Evolutionary conservation across 352 stramenopile species (phyloP).

Genomic region (Nothophytophthora sp.): DNA sequence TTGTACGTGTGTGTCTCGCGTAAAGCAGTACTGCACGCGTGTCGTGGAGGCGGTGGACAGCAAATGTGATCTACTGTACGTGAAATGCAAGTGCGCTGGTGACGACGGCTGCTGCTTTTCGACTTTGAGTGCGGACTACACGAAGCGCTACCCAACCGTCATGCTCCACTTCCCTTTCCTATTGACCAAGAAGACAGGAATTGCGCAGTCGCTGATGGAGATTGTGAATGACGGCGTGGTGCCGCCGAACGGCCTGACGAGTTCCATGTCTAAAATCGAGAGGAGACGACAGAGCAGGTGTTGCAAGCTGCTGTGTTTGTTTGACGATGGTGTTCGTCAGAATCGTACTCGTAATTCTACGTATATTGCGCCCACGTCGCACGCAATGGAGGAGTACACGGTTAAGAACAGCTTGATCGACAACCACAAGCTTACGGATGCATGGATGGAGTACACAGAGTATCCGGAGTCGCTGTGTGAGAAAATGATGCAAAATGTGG

Average conservation of each 20-base stretch:
- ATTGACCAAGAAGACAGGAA: not conserved
- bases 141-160: not conserved
- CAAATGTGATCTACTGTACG: slow-evolving; percentile 9
- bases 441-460: not conserved
- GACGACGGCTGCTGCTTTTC: not conserved
- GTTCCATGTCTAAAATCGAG: not conserved
- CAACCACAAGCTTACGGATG: no score
- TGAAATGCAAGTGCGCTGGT: slow-evolving; percentile 2
- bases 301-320: not conserved
- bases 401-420: not conserved
- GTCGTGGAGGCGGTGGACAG: not conserved
- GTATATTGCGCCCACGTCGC: not conserved
- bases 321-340: not conserved
- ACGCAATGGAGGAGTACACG: not conserved
- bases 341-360: not conserved
- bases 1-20: not conserved
- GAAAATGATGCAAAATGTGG: not conserved
- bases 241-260: slow-evolving; percentile 1
- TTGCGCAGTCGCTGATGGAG: not conserved
- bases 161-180: not conserved
- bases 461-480: not conserved
- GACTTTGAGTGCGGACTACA: not conserved
- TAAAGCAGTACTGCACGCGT: slow-evolving; percentile 1
- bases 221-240: not conserved
- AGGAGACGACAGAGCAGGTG: not conserved